Base-by-base conservation (phyloP, 1,139 yeast species). In the Candida sanyaensis region DNA sequence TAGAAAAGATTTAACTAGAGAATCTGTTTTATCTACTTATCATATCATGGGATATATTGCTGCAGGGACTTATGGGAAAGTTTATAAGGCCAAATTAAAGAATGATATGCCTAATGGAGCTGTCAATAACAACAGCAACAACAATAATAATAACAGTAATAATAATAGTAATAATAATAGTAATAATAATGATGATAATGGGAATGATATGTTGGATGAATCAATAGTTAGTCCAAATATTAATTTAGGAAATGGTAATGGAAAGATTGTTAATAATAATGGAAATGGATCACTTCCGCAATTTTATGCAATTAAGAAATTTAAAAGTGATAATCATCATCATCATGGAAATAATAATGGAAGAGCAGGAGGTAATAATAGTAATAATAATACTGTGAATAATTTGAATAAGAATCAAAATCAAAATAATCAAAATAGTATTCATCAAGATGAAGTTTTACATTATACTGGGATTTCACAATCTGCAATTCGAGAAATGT, bases 11-110 rank as follows among this genome's bases (percentile, higher is more conserved):
- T 66, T 78, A 32, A 71, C 81, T 4, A 70, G 96, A 47, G 78
- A 81, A 39, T 83, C 89, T 5, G 96, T 93, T 2, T 69, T 90
- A 28, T 84, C 87, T 42, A 86, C 86, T 56, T 93, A 92, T 65
- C 92, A 87, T 53, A 87, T 95, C 52, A 71, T 90, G 30, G 99
- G 99, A 0, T 93, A 93, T 66, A 95, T 93, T 52, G 99, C 99
- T 0, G 97, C 99, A 0, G 99, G 99, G 36, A 93, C 99, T 0
- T 93, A 93, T 65, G 99, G 99, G 48, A 84, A 95, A 55, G 99
- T 93, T 28, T 95, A 91, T 71, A 93, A 93, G 64, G 98, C 98
- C 12, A 80, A 78, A 54, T 71, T 78, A 28, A 74, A 73, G 56
- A 49, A 45, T 33, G 49, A 39, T 32, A 43, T 59, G 46, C 57